These are phyloP conservation scores for Russula abietina DNA, from an alignment of 768 basidiomycete species.

Conservation along the genomic window DNA sequence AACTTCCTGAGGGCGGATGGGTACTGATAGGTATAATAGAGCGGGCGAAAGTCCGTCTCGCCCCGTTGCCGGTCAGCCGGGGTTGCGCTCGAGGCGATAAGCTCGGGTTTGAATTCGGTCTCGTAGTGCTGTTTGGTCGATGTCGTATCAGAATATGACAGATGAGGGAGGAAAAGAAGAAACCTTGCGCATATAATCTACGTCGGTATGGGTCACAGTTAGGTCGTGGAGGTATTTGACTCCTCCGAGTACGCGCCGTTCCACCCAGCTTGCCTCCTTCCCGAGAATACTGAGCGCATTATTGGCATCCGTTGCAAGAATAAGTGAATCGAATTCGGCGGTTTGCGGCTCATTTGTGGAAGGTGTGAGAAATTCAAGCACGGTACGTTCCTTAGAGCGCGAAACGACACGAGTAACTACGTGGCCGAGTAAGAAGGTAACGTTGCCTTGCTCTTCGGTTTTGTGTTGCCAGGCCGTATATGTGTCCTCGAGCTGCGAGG, in stretches of 20 bases:
- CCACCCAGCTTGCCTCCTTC: conserved; percentile 35
- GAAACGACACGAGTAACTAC: conserved; percentile 28
- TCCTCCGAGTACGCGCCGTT: conserved; percentile 38
- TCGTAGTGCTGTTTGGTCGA: conserved; percentile 36
- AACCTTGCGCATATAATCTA: conserved; percentile 43
- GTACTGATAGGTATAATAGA: conserved; percentile 45
- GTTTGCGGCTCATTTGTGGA: conserved; percentile 5
- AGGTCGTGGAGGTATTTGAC: conserved; percentile 44
- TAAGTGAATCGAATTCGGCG: conserved; percentile 38
- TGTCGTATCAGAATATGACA: neutral
- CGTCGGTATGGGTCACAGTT: conserved; percentile 47
- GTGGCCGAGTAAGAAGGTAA: conserved; percentile 29
- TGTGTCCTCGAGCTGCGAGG: conserved; percentile 28
- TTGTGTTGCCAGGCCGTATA: conserved; percentile 32
- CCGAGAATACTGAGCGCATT: conserved; percentile 40
- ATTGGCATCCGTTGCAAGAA: conserved; percentile 41
- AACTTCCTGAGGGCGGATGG: conserved; percentile 40
- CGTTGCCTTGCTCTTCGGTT: conserved; percentile 27
- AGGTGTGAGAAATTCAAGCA: conserved; percentile 26
- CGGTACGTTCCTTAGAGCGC: conserved; percentile 22
- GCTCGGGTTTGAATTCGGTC: conserved; percentile 34
- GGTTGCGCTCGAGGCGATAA: conserved; percentile 27
- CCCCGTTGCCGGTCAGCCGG: neutral
- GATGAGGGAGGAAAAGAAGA: neutral
- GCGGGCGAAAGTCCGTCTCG: conserved; percentile 35